phyloP scores from a whole-genome alignment of 257 asterid species.

The Solanum arcanum region DNA sequence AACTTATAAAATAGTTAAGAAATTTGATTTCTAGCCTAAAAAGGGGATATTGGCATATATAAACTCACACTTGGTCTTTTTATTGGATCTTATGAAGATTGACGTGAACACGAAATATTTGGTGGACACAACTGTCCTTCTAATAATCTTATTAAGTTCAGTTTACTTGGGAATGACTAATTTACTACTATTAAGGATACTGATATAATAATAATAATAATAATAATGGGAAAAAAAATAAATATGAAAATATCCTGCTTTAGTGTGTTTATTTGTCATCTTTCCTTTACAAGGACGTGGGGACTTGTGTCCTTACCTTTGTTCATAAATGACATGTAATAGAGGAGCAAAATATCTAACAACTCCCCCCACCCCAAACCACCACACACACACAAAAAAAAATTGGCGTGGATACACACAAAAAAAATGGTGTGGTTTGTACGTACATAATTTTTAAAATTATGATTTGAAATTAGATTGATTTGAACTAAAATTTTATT shows the following conservation, averaged over 20 bases:
- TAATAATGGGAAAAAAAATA: not conserved
- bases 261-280: not conserved
- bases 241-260: not conserved
- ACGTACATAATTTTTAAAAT: not conserved
- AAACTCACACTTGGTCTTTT: not conserved
- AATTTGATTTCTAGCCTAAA: not conserved
- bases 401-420: not conserved
- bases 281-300: not conserved
- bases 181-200: too few species aligned
- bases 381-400: not conserved
- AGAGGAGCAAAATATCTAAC: not conserved
- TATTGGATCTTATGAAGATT: not conserved
- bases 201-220: not conserved
- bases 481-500: not conserved
- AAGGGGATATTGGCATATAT: not conserved
- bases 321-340: not conserved
- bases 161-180: not conserved
- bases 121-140: not conserved
- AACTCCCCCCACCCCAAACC: not conserved
- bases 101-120: not conserved
- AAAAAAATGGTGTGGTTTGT: not conserved
- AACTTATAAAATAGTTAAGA: not conserved
- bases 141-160: not conserved
- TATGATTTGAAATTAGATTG: too few species aligned
- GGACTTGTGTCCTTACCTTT: not conserved